phyloP scores from a whole-genome alignment of 164 flowering plant species.

The Platanus orientalis region DNA sequence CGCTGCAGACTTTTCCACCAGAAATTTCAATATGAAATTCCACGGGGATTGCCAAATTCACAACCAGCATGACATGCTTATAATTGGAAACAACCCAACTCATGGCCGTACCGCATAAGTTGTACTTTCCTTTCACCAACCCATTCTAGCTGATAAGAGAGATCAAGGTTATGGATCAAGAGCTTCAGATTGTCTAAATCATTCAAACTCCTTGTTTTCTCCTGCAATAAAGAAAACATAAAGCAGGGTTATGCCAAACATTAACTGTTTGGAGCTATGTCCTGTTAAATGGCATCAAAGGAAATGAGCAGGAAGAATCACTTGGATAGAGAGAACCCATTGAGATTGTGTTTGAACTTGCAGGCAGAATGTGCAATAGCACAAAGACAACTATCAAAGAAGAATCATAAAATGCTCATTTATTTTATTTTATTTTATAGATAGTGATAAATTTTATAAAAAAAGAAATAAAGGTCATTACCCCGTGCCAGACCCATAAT shows the following conservation, averaged over 20 bases:
- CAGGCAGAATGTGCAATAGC: too few species aligned
- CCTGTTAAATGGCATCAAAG: not conserved
- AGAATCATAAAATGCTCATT: too few species aligned
- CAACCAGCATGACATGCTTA: conserved; percentile 15
- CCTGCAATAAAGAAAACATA: conserved; percentile 42
- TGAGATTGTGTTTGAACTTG: not conserved
- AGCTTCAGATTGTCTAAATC: conserved; percentile 50
- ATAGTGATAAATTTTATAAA: too few species aligned
- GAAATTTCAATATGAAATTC: not conserved
- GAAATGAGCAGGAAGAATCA: not conserved
- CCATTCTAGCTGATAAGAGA: conserved; percentile 85
- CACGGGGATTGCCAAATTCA: not conserved
- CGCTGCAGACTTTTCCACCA: not conserved
- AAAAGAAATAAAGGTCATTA: too few species aligned
- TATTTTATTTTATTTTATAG: too few species aligned
- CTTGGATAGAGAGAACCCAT: not conserved
- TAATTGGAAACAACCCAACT: conserved; percentile 69
- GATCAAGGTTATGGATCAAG: conserved; percentile 71
- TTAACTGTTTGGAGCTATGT: too few species aligned
- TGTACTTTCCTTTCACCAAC: conserved; percentile 48
- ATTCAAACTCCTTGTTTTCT: conserved; percentile 22
- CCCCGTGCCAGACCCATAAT: too few species aligned
- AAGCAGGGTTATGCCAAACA: too few species aligned
- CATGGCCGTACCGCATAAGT: conserved; percentile 56
- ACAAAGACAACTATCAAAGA: too few species aligned